Conservation (phyloP, 2,329 filamentous ascomycete species). For the Fusarium torreyae region DNA sequence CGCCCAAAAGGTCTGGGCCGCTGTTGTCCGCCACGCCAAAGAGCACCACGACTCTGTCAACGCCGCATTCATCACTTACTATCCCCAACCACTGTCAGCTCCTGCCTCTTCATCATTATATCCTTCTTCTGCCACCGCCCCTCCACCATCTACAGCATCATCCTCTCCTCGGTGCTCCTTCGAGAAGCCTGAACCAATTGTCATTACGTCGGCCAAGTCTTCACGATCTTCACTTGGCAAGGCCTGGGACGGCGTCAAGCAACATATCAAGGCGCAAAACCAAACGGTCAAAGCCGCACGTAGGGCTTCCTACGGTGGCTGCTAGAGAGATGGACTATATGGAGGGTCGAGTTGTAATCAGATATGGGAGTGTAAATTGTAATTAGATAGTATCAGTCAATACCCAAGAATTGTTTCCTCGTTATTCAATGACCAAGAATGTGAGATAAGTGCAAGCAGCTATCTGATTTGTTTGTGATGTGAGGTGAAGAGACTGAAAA, state of each 20-base stretch:
- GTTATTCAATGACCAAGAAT: too few relatives aligned
- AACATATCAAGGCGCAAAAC: not conserved
- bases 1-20: not conserved
- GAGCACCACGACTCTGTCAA: slow-evolving; percentile 21
- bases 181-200: not conserved
- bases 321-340: not conserved
- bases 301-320: not conserved
- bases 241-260: not conserved
- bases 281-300: not conserved
- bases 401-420: too few relatives aligned
- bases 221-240: not conserved
- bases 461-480: too few relatives aligned
- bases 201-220: not conserved
- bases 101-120: too few relatives aligned
- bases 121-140: not conserved
- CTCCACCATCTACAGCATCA: not conserved
- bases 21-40: slow-evolving; percentile 15
- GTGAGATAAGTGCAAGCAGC: too few relatives aligned
- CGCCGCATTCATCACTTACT: slow-evolving; percentile 7
- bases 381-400: too few relatives aligned
- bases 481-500: too few relatives aligned
- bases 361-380: too few relatives aligned
- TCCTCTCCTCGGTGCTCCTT: not conserved
- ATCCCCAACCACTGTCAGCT: not conserved
- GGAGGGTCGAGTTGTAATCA: too few relatives aligned